phyloP scores from a whole-genome alignment of 495 filamentous ascomycete genomes.

The Pyrenula massariospora region DNA sequence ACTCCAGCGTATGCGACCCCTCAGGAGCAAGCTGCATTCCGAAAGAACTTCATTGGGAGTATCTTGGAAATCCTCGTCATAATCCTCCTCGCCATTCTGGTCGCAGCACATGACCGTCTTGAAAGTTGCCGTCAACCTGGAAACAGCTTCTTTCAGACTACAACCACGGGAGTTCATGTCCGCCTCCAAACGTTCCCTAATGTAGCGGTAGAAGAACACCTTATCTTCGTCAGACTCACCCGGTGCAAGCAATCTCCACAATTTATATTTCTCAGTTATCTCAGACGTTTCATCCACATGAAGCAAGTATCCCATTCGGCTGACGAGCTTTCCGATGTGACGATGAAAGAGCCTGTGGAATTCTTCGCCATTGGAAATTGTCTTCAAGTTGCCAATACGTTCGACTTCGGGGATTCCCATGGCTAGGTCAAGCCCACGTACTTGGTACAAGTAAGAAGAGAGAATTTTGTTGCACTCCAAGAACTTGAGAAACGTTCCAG shows the following conservation, averaged over 20 bases:
- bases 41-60: too few relatives aligned
- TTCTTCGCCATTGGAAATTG: neutral
- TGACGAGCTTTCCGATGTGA: neutral
- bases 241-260: neutral
- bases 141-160: too few relatives aligned
- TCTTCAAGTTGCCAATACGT: neutral
- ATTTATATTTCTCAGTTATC: neutral
- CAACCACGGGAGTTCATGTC: neutral
- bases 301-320: neutral
- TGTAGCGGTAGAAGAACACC: neutral
- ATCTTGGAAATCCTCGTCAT: too few relatives aligned
- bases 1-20: too few relatives aligned
- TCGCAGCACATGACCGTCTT: too few relatives aligned
- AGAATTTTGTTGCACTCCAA: neutral
- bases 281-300: neutral
- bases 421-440: too few relatives aligned
- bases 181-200: neutral
- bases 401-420: neutral
- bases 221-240: neutral
- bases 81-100: too few relatives aligned
- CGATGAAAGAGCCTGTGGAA: neutral
- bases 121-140: too few relatives aligned
- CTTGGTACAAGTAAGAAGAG: neutral
- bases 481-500: neutral
- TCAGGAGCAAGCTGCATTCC: too few relatives aligned